phyloP scores from a whole-genome alignment of 495 filamentous ascomycete species.

The Friedmanniomyces simplex region DNA sequence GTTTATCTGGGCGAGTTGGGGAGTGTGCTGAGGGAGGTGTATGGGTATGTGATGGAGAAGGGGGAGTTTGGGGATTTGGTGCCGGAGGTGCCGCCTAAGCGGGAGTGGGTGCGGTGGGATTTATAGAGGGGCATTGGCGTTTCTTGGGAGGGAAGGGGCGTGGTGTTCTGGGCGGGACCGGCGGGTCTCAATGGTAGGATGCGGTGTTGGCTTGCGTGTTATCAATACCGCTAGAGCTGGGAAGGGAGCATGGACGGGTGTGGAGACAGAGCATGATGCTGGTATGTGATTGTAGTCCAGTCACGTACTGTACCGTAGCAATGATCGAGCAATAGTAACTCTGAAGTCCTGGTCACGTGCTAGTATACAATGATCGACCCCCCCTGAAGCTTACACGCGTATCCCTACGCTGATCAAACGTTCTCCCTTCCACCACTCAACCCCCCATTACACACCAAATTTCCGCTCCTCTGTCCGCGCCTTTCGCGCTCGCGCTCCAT shows the following conservation, averaged over 20 bases:
- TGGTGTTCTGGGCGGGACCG: not conserved
- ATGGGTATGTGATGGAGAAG: constrained; percentile 47
- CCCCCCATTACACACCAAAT: not conserved
- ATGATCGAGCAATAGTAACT: too few relatives aligned
- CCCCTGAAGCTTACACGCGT: not conserved
- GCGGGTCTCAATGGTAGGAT: too few relatives aligned
- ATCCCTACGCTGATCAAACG: too few relatives aligned
- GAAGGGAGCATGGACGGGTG: not conserved
- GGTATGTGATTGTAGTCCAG: too few relatives aligned
- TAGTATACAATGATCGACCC: not conserved
- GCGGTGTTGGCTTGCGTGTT: too few relatives aligned
- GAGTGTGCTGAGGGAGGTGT: constrained; percentile 45
- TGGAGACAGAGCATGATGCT: too few relatives aligned
- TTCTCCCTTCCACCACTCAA: not conserved
- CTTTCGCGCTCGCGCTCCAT: not conserved
- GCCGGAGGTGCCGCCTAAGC: constrained; percentile 61
- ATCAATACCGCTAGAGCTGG: too few relatives aligned
- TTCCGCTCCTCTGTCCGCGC: not conserved
- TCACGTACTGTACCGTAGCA: too few relatives aligned
- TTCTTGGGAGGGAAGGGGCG: not conserved
- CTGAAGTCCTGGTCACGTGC: too few relatives aligned
- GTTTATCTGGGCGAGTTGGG: constrained; percentile 36
- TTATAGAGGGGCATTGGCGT: constrained; percentile 26
- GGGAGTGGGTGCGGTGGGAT: constrained; percentile 62
- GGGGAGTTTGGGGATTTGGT: constrained; percentile 57